phyloP scores from a whole-genome alignment of 164 flowering plant genomes.

The Nymphaea thermarum region DNA sequence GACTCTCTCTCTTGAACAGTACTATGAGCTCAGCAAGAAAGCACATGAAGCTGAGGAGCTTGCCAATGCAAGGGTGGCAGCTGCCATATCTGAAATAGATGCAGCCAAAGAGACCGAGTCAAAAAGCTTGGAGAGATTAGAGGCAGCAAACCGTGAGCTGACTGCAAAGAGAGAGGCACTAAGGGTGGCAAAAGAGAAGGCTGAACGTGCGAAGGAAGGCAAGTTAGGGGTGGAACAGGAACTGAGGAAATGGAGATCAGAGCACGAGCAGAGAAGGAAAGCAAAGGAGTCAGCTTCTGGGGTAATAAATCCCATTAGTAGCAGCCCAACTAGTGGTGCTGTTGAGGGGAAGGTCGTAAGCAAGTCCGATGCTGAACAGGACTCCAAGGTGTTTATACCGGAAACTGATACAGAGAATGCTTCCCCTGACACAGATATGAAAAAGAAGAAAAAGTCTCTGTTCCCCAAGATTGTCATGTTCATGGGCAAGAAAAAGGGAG shows the following conservation, averaged over 20 bases:
- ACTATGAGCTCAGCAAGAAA: slow-evolving; percentile 61
- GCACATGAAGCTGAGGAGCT: slow-evolving; percentile 86
- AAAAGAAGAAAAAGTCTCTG: slow-evolving; percentile 62
- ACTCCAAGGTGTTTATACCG: slow-evolving; percentile 13
- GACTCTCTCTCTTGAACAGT: slow-evolving; percentile 75
- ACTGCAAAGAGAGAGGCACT: slow-evolving; percentile 39
- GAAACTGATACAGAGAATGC: slow-evolving; percentile 18
- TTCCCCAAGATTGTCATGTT: slow-evolving; percentile 70
- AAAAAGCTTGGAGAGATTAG: slow-evolving; percentile 46
- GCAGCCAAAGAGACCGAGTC: slow-evolving; percentile 60
- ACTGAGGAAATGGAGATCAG: slow-evolving; percentile 83
- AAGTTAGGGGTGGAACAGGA: slow-evolving; percentile 82
- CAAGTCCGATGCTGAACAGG: slow-evolving; percentile 1
- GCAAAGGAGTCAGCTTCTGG: slow-evolving; percentile 32
- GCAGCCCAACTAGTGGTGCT: slow-evolving; percentile 34
- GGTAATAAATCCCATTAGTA: slow-evolving; percentile 14
- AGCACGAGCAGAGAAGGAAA: slow-evolving; percentile 63
- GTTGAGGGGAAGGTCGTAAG: slow-evolving; percentile 5
- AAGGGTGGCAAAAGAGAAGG: slow-evolving; percentile 45
- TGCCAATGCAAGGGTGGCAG: slow-evolving; percentile 51
- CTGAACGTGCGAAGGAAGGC: slow-evolving; percentile 80
- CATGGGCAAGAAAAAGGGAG: slow-evolving; percentile 28
- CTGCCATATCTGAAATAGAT: slow-evolving; percentile 59
- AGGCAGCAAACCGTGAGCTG: slow-evolving; percentile 42
- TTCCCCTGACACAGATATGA: slow-evolving; percentile 24